Percentiles rank a stretch among this genome's conserved stretches.
phyloP scores from a whole-genome alignment of 2,329 filamentous ascomycete species.

The Penicillium sp. region DNA sequence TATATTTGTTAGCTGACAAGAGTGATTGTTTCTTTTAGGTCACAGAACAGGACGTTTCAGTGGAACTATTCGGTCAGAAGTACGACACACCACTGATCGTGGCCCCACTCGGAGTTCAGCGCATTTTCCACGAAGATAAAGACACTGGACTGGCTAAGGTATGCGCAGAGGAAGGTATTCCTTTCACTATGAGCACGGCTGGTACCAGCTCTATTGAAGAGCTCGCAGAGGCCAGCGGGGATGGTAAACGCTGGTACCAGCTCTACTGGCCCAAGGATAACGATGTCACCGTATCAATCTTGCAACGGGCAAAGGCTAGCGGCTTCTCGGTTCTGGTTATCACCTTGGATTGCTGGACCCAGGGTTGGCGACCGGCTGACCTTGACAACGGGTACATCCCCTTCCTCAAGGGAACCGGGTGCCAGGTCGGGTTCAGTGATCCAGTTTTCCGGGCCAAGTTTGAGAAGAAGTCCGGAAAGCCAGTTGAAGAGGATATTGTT shows the following conservation, averaged over 20 bases:
- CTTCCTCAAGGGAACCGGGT: slow-evolving; percentile 60
- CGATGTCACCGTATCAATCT: slow-evolving; percentile 63
- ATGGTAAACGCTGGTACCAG: slow-evolving; percentile 68
- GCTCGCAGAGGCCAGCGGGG: slow-evolving; percentile 59
- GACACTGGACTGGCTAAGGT: slow-evolving; percentile 66
- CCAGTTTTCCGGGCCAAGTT: slow-evolving; percentile 64
- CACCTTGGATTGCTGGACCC: slow-evolving; percentile 69
- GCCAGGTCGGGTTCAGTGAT: slow-evolving; percentile 65
- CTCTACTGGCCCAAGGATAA: slow-evolving; percentile 72
- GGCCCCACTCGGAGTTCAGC: slow-evolving; percentile 70
- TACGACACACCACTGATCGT: slow-evolving; percentile 58
- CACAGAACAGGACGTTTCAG: slow-evolving; percentile 48
- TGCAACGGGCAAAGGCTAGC: slow-evolving; percentile 60
- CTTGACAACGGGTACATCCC: slow-evolving; percentile 58
- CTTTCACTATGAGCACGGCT: slow-evolving; percentile 68
- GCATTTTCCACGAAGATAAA: slow-evolving; percentile 64
- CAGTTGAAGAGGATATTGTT: slow-evolving; percentile 50
- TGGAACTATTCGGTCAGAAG: slow-evolving; percentile 53
- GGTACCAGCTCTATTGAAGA: slow-evolving; percentile 66
- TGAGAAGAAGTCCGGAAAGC: slow-evolving; percentile 48
- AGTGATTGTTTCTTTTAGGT: slow-evolving; percentile 22
- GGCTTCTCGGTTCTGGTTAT: slow-evolving; percentile 69
- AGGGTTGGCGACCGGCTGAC: slow-evolving; percentile 68
- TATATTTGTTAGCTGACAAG: background rate
- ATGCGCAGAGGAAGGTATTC: slow-evolving; percentile 60